A percentile compares a stretch with the other conserved stretches of the same genome.
Conservation (phyloP, 345 rosid genomes). For the Pugionium dolabratum region DNA sequence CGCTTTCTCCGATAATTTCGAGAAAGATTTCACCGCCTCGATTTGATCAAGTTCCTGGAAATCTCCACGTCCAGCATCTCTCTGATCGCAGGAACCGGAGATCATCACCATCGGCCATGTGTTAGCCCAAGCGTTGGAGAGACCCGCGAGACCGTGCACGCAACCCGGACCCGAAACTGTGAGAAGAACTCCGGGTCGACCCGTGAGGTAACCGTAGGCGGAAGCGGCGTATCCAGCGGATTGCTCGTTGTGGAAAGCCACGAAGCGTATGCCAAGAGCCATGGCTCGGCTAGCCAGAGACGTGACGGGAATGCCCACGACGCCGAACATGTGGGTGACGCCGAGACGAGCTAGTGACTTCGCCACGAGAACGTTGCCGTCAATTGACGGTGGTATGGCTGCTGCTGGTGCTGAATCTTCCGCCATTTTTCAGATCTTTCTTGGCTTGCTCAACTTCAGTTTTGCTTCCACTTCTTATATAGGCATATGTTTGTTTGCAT, state of each 20-base stretch:
- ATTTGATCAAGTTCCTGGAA: constrained; percentile 96
- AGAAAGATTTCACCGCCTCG: constrained; percentile 77
- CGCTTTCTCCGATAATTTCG: constrained; percentile 69
- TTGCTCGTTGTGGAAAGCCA: constrained; percentile 98
- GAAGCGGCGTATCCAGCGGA: constrained; percentile 99
- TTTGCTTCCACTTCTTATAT: constrained; percentile 1
- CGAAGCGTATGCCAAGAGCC: constrained; percentile 74
- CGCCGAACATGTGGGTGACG: constrained; percentile 90
- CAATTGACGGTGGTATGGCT: constrained; percentile 40
- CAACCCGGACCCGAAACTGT: constrained; percentile 98
- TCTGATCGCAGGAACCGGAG: constrained; percentile 94
- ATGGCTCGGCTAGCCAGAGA: constrained; percentile 83
- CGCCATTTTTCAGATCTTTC: constrained; percentile 27
- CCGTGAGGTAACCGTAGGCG: constrained; percentile 89
- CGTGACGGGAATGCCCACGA: constrained; percentile 96
- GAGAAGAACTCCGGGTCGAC: constrained; percentile 76
- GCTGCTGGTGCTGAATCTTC: constrained; percentile 30
- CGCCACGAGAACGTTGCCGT: constrained; percentile 74
- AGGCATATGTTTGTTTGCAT: not conserved
- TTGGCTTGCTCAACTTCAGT: not conserved
- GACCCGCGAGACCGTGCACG: constrained; percentile 92
- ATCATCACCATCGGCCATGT: constrained; percentile 91
- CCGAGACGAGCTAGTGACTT: constrained; percentile 70
- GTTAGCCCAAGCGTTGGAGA: constrained; percentile 87
- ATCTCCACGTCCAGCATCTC: constrained; percentile 77